Evolutionary conservation across 495 filamentous ascomycete species (phyloP).

Genomic region (Pseudotulostoma volvatum): DNA sequence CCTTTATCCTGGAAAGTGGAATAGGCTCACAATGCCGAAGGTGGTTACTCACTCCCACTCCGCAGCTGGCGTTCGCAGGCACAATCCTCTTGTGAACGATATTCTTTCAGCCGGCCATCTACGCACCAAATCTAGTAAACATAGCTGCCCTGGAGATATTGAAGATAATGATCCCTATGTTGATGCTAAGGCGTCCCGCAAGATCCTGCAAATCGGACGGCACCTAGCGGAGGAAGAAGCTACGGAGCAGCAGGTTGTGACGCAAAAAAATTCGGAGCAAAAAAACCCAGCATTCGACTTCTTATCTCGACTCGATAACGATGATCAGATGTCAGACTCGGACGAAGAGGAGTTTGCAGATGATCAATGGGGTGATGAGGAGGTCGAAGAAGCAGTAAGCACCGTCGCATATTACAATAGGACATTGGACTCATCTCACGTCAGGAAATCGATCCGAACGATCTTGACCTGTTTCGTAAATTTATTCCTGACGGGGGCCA

Average conservation of each 20-base stretch:
- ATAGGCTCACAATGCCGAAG: constrained; percentile 29
- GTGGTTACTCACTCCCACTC: constrained; percentile 21
- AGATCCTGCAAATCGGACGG: constrained; percentile 75
- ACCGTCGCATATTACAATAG: too few species aligned
- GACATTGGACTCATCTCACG: constrained; percentile 6
- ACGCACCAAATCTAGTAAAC: constrained; percentile 33
- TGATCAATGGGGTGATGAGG: constrained; percentile 44
- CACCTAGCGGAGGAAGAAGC: constrained; percentile 65
- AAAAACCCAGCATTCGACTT: constrained; percentile 49
- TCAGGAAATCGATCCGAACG: constrained; percentile 72
- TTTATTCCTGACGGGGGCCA: constrained; percentile 52
- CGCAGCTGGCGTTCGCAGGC: constrained; percentile 31
- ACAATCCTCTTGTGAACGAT: constrained; percentile 61
- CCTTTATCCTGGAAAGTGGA: too few species aligned
- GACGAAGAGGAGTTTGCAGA: constrained; percentile 41
- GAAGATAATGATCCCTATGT: constrained; percentile 53
- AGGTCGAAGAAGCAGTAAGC: constrained; percentile 54
- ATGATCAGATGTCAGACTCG: constrained; percentile 36
- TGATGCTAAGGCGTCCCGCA: constrained; percentile 70
- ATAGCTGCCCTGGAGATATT: constrained; percentile 28
- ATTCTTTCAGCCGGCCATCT: constrained; percentile 47
- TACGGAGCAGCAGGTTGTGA: constrained; percentile 26
- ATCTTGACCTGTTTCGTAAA: constrained; percentile 77
- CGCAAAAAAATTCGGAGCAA: constrained; percentile 9
- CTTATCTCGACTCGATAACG: constrained; percentile 38